Evolutionary conservation across 768 basidiomycete species (phyloP).

Genomic region (Agrocybe chaxingu): DNA sequence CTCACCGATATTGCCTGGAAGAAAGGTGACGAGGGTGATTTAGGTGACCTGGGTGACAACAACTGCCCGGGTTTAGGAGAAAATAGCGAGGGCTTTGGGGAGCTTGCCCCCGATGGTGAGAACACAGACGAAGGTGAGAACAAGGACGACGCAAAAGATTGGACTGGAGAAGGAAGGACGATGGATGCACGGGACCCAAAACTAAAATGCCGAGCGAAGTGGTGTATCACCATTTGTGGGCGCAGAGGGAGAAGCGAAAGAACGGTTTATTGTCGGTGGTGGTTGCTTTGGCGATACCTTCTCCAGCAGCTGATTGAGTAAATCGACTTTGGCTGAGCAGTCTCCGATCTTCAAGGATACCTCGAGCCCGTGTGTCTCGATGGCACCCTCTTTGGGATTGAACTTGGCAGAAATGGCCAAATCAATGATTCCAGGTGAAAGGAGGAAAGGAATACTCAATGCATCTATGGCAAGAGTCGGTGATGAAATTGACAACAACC

Average conservation of each 20-base stretch:
- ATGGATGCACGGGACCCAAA: conserved; percentile 15
- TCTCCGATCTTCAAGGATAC: conserved; percentile 42
- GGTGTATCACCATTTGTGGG: conserved; percentile 12
- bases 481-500: neutral
- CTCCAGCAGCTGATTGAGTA: conserved; percentile 29
- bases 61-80: conserved; percentile 15
- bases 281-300: conserved; percentile 17
- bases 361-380: conserved; percentile 53
- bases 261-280: conserved; percentile 1
- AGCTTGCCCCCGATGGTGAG: conserved; percentile 14
- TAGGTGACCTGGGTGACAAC: conserved; percentile 22
- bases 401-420: conserved; percentile 50
- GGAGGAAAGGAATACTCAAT: conserved; percentile 35
- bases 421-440: conserved; percentile 41
- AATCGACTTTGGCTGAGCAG: conserved; percentile 46
- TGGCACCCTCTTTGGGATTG: conserved; percentile 51
- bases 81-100: conserved; percentile 13
- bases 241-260: conserved; percentile 3
- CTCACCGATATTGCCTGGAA: conserved; percentile 43
- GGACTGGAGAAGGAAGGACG: conserved; percentile 21
- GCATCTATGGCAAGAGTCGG: conserved; percentile 9
- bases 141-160: conserved; percentile 23
- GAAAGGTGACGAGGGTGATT: conserved; percentile 33
- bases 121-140: conserved; percentile 24
- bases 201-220: conserved; percentile 14